phyloP scores from a whole-genome alignment of 495 filamentous ascomycete species.

The Lophiotrema nucula region DNA sequence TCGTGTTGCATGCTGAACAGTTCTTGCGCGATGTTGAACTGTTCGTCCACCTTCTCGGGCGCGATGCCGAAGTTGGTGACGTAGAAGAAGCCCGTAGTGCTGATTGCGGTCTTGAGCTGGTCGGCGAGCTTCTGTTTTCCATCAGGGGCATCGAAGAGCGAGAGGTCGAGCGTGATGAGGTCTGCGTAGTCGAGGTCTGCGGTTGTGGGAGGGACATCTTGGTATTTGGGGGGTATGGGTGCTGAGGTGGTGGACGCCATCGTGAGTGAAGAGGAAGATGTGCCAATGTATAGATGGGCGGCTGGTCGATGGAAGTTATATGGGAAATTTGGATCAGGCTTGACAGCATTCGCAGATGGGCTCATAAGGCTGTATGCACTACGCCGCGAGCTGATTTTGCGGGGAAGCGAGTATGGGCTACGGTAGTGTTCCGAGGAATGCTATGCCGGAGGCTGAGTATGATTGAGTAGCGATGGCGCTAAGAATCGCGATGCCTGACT shows the following conservation, averaged over 20 bases:
- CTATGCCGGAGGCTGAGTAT: too few species aligned
- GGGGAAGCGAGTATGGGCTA: too few species aligned
- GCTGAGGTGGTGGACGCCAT: neutral
- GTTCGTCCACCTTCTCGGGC: conserved; percentile 55
- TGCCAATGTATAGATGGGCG: too few species aligned
- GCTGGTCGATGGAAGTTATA: too few species aligned
- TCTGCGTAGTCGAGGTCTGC: conserved; percentile 49
- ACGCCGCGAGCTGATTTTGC: too few species aligned
- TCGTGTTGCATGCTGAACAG: conserved; percentile 5
- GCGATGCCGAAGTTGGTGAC: conserved; percentile 46
- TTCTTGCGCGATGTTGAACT: conserved; percentile 55
- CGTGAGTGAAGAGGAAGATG: too few species aligned
- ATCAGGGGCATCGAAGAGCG: conserved; percentile 49
- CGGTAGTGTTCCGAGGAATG: too few species aligned
- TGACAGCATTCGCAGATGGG: too few species aligned
- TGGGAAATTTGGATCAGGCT: too few species aligned
- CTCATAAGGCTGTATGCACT: too few species aligned
- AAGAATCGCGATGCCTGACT: too few species aligned
- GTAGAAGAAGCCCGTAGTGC: conserved; percentile 48
- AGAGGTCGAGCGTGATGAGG: conserved; percentile 57
- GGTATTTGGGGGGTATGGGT: neutral
- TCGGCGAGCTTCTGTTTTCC: conserved; percentile 56
- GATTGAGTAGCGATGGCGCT: too few species aligned
- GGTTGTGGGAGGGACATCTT: conserved; percentile 6
- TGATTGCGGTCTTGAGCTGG: conserved; percentile 57